These are phyloP conservation scores for Cryptococcus hybrid DNA, from an alignment of 1,284 basidiomycete species.

Conservation along the genomic window DNA sequence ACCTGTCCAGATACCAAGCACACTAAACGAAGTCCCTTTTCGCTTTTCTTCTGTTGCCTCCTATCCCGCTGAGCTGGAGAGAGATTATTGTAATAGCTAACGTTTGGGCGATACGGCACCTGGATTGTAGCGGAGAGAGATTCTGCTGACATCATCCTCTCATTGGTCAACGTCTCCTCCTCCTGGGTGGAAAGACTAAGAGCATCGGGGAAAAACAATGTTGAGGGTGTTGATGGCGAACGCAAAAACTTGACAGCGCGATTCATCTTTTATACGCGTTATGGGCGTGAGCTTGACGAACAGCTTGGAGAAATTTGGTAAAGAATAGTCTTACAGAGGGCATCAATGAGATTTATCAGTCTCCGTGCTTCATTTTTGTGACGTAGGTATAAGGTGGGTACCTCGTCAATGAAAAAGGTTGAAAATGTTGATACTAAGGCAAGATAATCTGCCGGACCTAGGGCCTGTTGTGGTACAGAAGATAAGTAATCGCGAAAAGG, in stretches of 20 bases:
- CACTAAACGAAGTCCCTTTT: slow-evolving; percentile 51
- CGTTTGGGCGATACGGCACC: slow-evolving; percentile 61
- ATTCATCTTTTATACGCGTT: slow-evolving; percentile 37
- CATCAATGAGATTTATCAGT: slow-evolving; percentile 70
- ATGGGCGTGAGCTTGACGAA: slow-evolving; percentile 13
- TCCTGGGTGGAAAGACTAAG: slow-evolving; percentile 14
- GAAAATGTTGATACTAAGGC: slow-evolving; percentile 61
- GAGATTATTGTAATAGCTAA: slow-evolving; percentile 57
- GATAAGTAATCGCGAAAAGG: no score
- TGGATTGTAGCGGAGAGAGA: slow-evolving; percentile 59
- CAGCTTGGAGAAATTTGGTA: no score
- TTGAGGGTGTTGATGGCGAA: slow-evolving; percentile 56
- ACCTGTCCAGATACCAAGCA: slow-evolving; percentile 64
- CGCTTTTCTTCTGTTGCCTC: slow-evolving; percentile 16
- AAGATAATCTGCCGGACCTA: slow-evolving; percentile 70
- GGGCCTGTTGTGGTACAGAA: slow-evolving; percentile 47
- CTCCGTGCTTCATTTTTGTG: slow-evolving; percentile 67
- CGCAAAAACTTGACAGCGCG: slow-evolving; percentile 49
- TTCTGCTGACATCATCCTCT: slow-evolving; percentile 61
- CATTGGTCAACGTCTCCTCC: slow-evolving; percentile 31
- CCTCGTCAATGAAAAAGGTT: slow-evolving; percentile 60
- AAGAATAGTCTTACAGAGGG: slow-evolving; percentile 56
- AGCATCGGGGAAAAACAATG: slow-evolving; percentile 63
- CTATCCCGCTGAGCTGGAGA: slow-evolving; percentile 25
- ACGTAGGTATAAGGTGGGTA: slow-evolving; percentile 59